Base-by-base conservation (phyloP, 2,329 filamentous ascomycete genomes). In the Chaetomium sp. region DNA sequence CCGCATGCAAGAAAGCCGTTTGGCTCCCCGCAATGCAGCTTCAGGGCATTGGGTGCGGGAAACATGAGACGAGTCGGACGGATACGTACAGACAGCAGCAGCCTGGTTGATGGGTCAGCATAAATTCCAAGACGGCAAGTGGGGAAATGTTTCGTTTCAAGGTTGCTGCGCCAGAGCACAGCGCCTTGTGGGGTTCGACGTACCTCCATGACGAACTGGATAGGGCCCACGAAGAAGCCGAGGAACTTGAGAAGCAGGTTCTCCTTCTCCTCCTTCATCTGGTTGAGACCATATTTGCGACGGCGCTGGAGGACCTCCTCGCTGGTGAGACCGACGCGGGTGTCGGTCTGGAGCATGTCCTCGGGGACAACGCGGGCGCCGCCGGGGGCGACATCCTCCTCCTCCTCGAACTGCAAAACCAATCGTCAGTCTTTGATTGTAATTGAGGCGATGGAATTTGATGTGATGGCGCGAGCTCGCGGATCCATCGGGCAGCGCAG, bases 131-230 rank as follows among this genome's bases (percentile, higher is more conserved):
- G n/a, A 12, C 59, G 64, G 62, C 12, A 61, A 63, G 65, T 67
- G 65, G 66, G 62, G 66, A 63, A 65, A 38, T 66, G 68, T 71
- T 71, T 70, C 65, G 70, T 72, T 72, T 72, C 69, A 57, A 45
- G 50, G 59, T 50, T 51, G 54, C 54, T 54, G 63, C 56, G 63
- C 62, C 59, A 60, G 57, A 61, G 60, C 62, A 65, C 62, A 62
- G 60, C 63, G 23, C 16, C 33, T 49, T n/a, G 51, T 23, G 27
- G 49, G 21, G 31, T 51, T 54, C 38, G 38, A 64, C 86, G 75
- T 77, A 89, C 90, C 87, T 94, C 91, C 92, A 96, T 96, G 76
- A 96, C 92, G 78, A 94, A 94, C 77, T 96, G 92, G 70, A 96
- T 94, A 27, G 93, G 93, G 70, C 93, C 93, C 63, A 95, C 82